A percentile compares a stretch with the other conserved stretches of the same genome.
These are phyloP conservation scores for Diutina siamensis DNA, from an alignment of 1,139 yeast species.

Conservation along the genomic window DNA sequence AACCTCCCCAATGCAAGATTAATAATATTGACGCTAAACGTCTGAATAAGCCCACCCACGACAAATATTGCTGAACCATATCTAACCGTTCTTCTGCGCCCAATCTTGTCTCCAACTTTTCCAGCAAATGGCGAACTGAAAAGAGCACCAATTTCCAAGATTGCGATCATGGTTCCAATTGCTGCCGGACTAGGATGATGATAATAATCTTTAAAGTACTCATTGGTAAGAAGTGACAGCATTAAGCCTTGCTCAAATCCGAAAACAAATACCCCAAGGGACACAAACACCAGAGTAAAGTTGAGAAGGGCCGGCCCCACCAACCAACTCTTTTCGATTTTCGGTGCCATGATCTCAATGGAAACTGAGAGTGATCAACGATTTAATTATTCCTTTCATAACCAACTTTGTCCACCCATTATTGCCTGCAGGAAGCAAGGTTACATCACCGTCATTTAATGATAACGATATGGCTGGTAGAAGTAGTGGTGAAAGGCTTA, in stretches of 20 bases:
- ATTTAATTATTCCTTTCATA: neutral
- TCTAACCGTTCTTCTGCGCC: constrained; percentile 70
- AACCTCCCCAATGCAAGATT: constrained; percentile 63
- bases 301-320: constrained; percentile 43
- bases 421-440: neutral
- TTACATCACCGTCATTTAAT: neutral
- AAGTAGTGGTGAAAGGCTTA: too few species aligned
- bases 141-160: constrained; percentile 75
- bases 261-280: constrained; percentile 46
- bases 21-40: constrained; percentile 37
- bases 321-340: constrained; percentile 28
- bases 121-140: constrained; percentile 71
- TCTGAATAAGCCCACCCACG: constrained; percentile 70
- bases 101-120: constrained; percentile 64
- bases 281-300: constrained; percentile 49
- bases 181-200: constrained; percentile 56
- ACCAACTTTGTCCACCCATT: neutral
- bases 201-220: constrained; percentile 63
- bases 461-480: too few species aligned
- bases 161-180: constrained; percentile 77
- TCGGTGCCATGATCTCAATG: neutral
- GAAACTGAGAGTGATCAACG: too few species aligned
- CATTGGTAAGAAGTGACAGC: constrained; percentile 54
- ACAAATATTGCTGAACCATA: constrained; percentile 76
- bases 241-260: constrained; percentile 57